Base-by-base conservation (phyloP, 129 eudicot species). In the Centaurea solstitialis region DNA sequence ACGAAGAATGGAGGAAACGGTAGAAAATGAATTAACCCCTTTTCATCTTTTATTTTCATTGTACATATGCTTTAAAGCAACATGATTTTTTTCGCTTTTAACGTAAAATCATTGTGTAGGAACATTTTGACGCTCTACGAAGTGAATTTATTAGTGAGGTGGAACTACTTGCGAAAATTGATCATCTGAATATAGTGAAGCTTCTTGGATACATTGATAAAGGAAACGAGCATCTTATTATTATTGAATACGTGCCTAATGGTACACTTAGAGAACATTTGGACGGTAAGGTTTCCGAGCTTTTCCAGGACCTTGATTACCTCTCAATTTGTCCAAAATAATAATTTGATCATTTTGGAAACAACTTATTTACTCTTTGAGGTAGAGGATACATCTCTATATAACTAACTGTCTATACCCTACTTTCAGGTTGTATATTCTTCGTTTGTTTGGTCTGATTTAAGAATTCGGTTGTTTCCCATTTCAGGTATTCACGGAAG, bases 211-310 rank as follows among this genome's bases (percentile, higher is more conserved):
- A 85, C 59, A 86, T 95, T 26, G 99, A 93, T 85, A 88, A 87
- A 84, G 98, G 98, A 83, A 87, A 85, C 74, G 99, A 95, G 26
- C 96, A 97, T 45, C 90, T 95, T 76, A 91, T 95, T 68, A 90
- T 95, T 41, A 95, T 98, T 4, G 98, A 95, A 85, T 95, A 86
- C 70, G 99, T 95, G 76, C 85, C 99, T 47, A 95, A 95, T 72
- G 99, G 99, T 77, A 92, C 97, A 45, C 99, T 95, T 23, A 86
- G 99, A 84, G 97, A 95, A 65, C 98, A 95, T 89, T 86, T 95
- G 74, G 99, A 95, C 70, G 99, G 99, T 95, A 89, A 85, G 82
- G 20, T 43, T 65, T 72, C 24, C 40, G 39, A 86, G 61, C 68
- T n/a, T n/a, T n/a, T n/a, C n/a, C n/a, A n/a, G n/a, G n/a, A n/a